Base-by-base conservation (phyloP, 495 filamentous ascomycete species). In the Chaetomium tenue region DNA sequence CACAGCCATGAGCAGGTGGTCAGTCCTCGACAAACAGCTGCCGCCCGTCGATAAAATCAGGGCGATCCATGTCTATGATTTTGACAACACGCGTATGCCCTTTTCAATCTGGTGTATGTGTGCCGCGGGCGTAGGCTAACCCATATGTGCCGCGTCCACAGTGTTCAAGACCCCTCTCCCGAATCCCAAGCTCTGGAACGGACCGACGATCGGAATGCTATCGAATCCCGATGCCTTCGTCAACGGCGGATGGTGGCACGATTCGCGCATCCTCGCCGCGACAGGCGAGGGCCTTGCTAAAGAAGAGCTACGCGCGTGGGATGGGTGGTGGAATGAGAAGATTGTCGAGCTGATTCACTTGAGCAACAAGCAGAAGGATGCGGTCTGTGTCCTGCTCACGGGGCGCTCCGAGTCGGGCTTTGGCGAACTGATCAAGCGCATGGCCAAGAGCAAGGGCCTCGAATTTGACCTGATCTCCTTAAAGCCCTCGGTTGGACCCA, bases 171-270 rank as follows among this genome's bases (percentile, higher is more conserved):
- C 87, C 23, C 94, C 94, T 22, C 80, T 96, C 9, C 94, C 94
- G 0, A 98, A 97, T 68, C 86, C 85, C 1, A 90, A 92, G 69
- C 73, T 99, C 66, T 99, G 94, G 94, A 89, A 89, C 58, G 80
- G 81, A 2, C 77, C 79, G 9, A 94, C 91, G 0, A 85, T 94
- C 40, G 89, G 89, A 8, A 83, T 87, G 58, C 80, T 99, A 8
- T 85, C 90, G 65, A 83, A 83, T 26, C 87, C 87, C 61, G 88
- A 94, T 61, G 80, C 82, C 57, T 93, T 99, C 61, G 78, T 87
- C 33, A 89, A 88, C 66, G 94, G 94, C 61, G 93, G 95, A 39
- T 99, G 94, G 94, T 99, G 94, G 94, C 94, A 99, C 75, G 92
- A 98, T 71, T 79, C 87, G 25, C 84, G 86, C 46, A 89, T 99